Conservation (phyloP, 2,329 filamentous ascomycete genomes). For the Dothideomycetes sp. region DNA sequence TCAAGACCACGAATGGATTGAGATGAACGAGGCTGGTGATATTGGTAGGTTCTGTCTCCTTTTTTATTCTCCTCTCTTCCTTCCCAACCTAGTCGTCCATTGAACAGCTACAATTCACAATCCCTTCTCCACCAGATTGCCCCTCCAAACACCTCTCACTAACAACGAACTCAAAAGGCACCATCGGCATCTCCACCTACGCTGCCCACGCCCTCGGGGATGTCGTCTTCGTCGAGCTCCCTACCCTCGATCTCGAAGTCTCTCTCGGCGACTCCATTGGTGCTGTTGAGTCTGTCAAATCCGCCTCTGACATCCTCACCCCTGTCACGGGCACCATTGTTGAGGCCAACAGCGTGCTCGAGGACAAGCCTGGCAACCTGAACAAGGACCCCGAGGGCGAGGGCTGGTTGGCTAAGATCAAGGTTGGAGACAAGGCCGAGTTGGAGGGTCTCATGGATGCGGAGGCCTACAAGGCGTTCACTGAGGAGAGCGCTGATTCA, state of each 20-base stretch:
- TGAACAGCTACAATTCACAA: constrained; percentile 2
- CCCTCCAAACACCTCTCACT: constrained; percentile 7
- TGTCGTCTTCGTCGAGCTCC: constrained; percentile 94
- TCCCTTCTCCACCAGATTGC: not conserved
- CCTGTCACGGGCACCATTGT: constrained; percentile 70
- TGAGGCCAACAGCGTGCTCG: constrained; percentile 61
- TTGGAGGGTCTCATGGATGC: constrained; percentile 66
- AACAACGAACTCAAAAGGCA: constrained; percentile 32
- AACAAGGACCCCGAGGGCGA: constrained; percentile 84
- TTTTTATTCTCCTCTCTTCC: constrained; percentile 8
- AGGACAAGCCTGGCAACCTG: constrained; percentile 77
- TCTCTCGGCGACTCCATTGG: constrained; percentile 73
- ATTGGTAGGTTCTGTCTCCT: constrained; percentile 43
- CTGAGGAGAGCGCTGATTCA: constrained; percentile 35
- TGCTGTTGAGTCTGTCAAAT: constrained; percentile 96
- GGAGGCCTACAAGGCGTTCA: constrained; percentile 68
- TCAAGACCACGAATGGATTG: constrained; percentile 97
- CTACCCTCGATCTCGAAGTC: constrained; percentile 57
- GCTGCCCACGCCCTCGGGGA: constrained; percentile 88
- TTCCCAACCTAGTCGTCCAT: not conserved
- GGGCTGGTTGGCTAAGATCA: constrained; percentile 87
- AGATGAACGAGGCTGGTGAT: constrained; percentile 71
- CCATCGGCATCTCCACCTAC: constrained; percentile 79
- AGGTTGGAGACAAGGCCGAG: constrained; percentile 59
- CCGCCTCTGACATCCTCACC: constrained; percentile 91